Conservation (phyloP, 202 grass and related monocot species). For the Alloteropsis angusta region DNA sequence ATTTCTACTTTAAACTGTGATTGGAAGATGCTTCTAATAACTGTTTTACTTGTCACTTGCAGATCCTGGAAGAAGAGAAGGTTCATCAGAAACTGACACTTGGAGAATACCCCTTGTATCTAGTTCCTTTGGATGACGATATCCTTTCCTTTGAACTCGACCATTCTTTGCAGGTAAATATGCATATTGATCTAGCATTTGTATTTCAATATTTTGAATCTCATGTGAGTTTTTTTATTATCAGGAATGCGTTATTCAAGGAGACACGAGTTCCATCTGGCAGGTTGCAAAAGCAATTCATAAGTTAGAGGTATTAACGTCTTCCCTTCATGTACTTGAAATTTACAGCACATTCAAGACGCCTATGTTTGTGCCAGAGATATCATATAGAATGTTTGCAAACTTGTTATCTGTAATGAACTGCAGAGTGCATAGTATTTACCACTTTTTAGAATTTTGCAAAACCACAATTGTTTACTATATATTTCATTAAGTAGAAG, state of each 20-base stretch:
- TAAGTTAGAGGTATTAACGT: slow-evolving; percentile 70
- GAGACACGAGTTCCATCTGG: slow-evolving; percentile 91
- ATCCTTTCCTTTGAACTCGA: slow-evolving; percentile 92
- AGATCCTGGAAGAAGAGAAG: slow-evolving; percentile 69
- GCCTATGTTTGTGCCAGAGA: background rate
- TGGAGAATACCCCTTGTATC: slow-evolving; percentile 83
- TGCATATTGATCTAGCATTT: slow-evolving; percentile 1
- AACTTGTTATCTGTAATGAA: background rate
- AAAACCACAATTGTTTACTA: background rate
- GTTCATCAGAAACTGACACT: slow-evolving; percentile 70
- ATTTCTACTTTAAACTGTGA: background rate
- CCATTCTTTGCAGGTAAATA: slow-evolving; percentile 58
- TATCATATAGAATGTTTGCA: background rate
- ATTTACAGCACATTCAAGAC: background rate
- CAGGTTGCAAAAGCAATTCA: slow-evolving; percentile 96
- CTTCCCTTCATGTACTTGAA: background rate
- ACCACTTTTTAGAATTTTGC: background rate
- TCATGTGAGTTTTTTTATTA: slow-evolving; percentile 27
- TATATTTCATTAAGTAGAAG: background rate
- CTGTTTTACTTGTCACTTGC: background rate
- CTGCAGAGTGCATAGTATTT: background rate
- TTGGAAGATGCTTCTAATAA: background rate
- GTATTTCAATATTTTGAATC: slow-evolving; percentile 18
- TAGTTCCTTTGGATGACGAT: slow-evolving; percentile 88
- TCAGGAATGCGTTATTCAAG: slow-evolving; percentile 78